Base-by-base conservation (phyloP, 306 rosid genomes). In the Aeschynomene evenia region DNA sequence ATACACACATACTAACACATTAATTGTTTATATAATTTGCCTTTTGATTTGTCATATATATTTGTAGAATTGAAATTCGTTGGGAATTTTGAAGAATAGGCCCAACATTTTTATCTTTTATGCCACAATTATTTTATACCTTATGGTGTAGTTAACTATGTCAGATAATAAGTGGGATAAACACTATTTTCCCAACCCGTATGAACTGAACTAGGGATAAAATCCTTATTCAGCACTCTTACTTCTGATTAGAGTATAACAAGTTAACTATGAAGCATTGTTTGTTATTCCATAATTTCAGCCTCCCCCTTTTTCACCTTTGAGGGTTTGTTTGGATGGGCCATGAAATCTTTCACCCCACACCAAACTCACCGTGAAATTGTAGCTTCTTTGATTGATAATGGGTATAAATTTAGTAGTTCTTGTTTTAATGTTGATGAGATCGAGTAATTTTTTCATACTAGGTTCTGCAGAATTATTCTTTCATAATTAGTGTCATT, bases 151-250 rank as follows among this genome's bases (percentile, higher is more conserved):
- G 42, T 74, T 78, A 77, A 55, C 31, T 66, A 3, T 28, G 55
- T 66, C 11, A 24, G 53, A 68, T 39, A 26, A 68, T 69, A 16
- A 11, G 49, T 54, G 45, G 72, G 69, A 67, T 59, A 34, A 45
- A 42, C 14, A 31, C 31, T 71, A 19, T 52, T 16, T 59, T 24
- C 26, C 11, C 48, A 22, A 64, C 61, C 64, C 23, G 29, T 33
- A 3, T 23, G 16, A 21, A n/a, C 19, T 56, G 57, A 49, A 24
- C 69, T 10, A 45, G 29, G 59, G 53, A 56, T 29, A 19, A 61
- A 77, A 68, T 51, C 55, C 42, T 9, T 77, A 50, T 55, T n/a
- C n/a, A n/a, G n/a, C 51, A 63, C 22, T 63, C 56, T 51, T 48
- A 28, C 34, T 68, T 16, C 71, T 50, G 31, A 34, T 37, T 52